phyloP scores from a whole-genome alignment of 2,329 filamentous ascomycete genomes.

The Aciculosporium take region DNA sequence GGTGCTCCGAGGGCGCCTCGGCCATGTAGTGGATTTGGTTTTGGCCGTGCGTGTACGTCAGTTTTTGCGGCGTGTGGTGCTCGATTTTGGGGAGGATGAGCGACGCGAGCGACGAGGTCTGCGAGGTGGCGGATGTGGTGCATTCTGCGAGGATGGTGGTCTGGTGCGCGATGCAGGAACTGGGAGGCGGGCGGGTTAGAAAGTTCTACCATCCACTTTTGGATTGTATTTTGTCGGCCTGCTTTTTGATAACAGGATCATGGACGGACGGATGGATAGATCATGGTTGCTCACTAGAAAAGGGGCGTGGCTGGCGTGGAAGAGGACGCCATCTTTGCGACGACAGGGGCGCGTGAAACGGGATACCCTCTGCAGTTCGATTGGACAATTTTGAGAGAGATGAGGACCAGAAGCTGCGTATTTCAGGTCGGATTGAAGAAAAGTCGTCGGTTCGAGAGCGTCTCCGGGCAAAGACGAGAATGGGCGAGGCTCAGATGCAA shows the following conservation, averaged over 20 bases:
- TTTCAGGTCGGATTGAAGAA: too few relatives aligned
- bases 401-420: too few relatives aligned
- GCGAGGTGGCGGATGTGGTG: conserved; percentile 69
- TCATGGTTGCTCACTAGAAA: conserved; percentile 44
- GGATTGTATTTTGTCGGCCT: neutral
- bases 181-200: neutral
- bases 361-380: too few relatives aligned
- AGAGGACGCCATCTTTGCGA: conserved; percentile 52
- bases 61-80: conserved; percentile 67
- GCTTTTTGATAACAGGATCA: neutral
- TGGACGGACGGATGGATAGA: too few relatives aligned
- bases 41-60: conserved; percentile 84
- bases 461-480: too few relatives aligned
- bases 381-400: too few relatives aligned
- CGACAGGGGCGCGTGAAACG: neutral
- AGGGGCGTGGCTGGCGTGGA: conserved; percentile 53
- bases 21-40: conserved; percentile 95
- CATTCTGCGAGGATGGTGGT: conserved; percentile 89
- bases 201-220: neutral
- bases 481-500: too few relatives aligned
- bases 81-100: conserved; percentile 91
- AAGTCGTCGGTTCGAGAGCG: too few relatives aligned
- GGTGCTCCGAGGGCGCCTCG: conserved; percentile 58
- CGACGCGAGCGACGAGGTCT: conserved; percentile 76
- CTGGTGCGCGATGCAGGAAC: conserved; percentile 87